Evolutionary conservation across 345 rosid species (phyloP).

Genomic region (Gossypium stocksii): DNA sequence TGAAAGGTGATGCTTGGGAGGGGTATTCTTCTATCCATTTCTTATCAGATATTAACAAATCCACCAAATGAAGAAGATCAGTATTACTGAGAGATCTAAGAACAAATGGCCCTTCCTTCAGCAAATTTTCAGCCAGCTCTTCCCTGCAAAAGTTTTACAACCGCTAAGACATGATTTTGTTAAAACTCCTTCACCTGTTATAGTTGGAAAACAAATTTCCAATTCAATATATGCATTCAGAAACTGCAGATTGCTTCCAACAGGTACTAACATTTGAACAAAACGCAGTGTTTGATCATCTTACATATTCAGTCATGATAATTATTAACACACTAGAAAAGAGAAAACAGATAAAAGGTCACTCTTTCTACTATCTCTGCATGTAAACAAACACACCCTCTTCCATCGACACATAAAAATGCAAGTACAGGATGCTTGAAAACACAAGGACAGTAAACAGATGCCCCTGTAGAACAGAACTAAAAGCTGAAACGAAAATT

Average conservation of each 20-base stretch:
- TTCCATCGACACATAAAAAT: not conserved
- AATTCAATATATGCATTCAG: not conserved
- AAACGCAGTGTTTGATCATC: not conserved
- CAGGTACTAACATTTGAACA: not conserved
- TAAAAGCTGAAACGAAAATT: not conserved
- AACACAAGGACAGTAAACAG: not conserved
- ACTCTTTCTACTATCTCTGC: not conserved
- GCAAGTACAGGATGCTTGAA: not conserved
- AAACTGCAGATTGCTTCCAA: not conserved
- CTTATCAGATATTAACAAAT: slow-evolving; percentile 56
- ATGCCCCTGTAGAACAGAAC: not conserved
- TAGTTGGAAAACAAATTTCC: not conserved
- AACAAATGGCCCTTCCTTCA: slow-evolving; percentile 49
- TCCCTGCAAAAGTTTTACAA: slow-evolving; percentile 37
- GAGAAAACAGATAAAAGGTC: not conserved
- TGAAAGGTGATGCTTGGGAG: slow-evolving; percentile 47
- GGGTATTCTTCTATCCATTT: slow-evolving; percentile 62
- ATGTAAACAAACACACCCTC: not conserved
- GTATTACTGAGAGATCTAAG: slow-evolving; percentile 39
- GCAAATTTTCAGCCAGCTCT: slow-evolving; percentile 50
- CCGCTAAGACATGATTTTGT: slow-evolving; percentile 7
- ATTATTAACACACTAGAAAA: not conserved
- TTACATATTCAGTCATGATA: not conserved
- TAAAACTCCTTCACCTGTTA: not conserved
- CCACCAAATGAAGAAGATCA: slow-evolving; percentile 51